phyloP scores from a whole-genome alignment of 2,329 filamentous ascomycete genomes.

The Mycogone perniciosa region DNA sequence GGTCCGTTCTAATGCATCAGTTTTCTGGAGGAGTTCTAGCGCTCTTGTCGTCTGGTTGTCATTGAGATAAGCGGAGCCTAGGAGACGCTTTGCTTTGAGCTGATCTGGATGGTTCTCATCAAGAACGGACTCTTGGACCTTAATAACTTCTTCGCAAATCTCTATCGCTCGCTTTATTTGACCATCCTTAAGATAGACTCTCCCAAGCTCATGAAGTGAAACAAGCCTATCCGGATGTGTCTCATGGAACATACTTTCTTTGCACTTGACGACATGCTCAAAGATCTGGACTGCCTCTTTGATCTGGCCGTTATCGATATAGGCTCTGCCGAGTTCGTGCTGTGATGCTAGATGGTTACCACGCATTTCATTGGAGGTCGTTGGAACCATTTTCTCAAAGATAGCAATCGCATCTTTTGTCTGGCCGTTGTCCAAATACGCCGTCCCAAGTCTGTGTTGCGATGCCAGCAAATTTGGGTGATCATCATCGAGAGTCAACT shows the following conservation, averaged over 20 bases:
- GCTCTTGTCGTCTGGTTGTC: conserved; percentile 1
- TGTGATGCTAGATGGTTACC: neutral
- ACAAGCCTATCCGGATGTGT: conserved; percentile 5
- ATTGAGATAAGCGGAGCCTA: conserved; percentile 4
- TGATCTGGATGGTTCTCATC: conserved; percentile 1
- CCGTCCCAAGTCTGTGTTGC: conserved; percentile 6
- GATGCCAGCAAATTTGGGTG: conserved; percentile 1
- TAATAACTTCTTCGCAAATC: conserved; percentile 7
- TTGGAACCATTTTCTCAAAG: neutral
- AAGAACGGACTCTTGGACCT: neutral
- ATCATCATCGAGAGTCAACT: neutral
- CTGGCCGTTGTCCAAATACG: conserved; percentile 7
- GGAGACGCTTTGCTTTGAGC: neutral
- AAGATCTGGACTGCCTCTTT: conserved; percentile 5
- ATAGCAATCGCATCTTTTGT: conserved; percentile 1
- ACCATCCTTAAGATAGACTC: conserved; percentile 4
- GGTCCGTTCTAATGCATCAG: neutral
- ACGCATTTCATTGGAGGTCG: neutral
- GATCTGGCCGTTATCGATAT: conserved; percentile 4
- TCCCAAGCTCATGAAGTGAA: conserved; percentile 8
- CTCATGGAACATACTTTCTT: neutral
- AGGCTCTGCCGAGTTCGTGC: conserved; percentile 6
- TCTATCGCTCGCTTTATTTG: conserved; percentile 1
- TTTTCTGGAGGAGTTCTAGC: neutral
- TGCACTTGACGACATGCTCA: conserved; percentile 3